Percentiles rank a stretch among this genome's conserved stretches.
phyloP scores from a whole-genome alignment of 345 rosid species.

The Adansonia digitata region DNA sequence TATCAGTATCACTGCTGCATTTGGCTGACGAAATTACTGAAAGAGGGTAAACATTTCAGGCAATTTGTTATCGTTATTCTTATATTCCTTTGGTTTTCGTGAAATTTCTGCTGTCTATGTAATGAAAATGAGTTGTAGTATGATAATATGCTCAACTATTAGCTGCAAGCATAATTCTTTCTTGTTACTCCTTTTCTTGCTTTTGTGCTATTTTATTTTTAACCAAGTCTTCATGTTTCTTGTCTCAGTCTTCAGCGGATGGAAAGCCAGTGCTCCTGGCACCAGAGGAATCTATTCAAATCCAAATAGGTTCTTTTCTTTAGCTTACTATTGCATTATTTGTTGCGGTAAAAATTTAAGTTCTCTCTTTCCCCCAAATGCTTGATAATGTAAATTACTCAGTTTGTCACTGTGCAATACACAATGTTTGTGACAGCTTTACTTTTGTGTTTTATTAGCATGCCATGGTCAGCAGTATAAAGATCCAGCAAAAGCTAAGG shows the following conservation, averaged over 20 bases:
- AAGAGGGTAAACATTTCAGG: constrained; percentile 78
- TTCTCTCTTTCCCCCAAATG: not conserved
- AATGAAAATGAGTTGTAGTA: not conserved
- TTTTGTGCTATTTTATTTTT: constrained; percentile 2
- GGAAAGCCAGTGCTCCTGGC: constrained; percentile 83
- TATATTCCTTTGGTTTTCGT: not conserved
- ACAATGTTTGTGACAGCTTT: not conserved
- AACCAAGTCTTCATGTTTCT: constrained; percentile 24
- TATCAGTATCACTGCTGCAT: constrained; percentile 69
- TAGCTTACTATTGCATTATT: not conserved
- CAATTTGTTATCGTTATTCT: constrained; percentile 9
- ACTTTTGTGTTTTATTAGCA: not conserved
- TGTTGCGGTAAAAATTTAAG: not conserved
- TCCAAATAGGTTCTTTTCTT: constrained; percentile 45
- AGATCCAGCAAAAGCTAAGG: not conserved
- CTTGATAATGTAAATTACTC: not conserved
- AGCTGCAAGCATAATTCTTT: not conserved
- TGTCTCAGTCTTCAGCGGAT: constrained; percentile 68
- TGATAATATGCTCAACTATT: not conserved
- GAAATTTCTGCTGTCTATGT: not conserved
- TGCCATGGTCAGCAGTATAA: not conserved
- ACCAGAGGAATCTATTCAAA: constrained; percentile 82
- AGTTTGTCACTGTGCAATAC: not conserved
- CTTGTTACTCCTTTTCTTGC: not conserved
- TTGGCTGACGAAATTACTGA: constrained; percentile 81